Conservation (phyloP, 148 eudicot genomes). For the Suaeda aralocaspica region DNA sequence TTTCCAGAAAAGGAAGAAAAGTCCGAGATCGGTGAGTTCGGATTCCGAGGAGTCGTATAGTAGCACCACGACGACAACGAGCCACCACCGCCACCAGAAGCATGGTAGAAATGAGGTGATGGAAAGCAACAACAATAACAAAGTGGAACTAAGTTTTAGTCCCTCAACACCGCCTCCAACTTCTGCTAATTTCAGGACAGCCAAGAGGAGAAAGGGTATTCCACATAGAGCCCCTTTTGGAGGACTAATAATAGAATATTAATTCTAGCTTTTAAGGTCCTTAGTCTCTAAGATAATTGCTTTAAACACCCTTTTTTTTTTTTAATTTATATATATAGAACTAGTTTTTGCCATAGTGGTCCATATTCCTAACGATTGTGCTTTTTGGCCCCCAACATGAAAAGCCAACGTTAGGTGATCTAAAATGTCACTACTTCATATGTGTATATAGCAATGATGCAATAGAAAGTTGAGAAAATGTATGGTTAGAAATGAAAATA, state of each 20-base stretch:
- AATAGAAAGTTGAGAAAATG: constrained; percentile 31
- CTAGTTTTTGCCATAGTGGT: constrained; percentile 23
- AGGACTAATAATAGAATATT: constrained; percentile 46
- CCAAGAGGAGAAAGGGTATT: constrained; percentile 90
- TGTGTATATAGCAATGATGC: constrained; percentile 30
- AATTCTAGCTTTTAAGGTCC: constrained; percentile 21
- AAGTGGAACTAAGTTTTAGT: constrained; percentile 44
- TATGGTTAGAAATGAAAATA: constrained; percentile 20
- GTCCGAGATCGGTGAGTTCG: constrained; percentile 9
- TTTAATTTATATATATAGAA: constrained; percentile 6
- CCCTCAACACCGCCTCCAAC: constrained; percentile 90
- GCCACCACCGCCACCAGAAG: not conserved
- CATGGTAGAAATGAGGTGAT: constrained; percentile 21
- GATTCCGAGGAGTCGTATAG: constrained; percentile 72
- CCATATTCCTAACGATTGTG: constrained; percentile 24
- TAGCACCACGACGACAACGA: constrained; percentile 36
- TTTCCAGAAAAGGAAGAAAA: constrained; percentile 40
- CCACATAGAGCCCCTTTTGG: constrained; percentile 91
- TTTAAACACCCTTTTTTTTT: constrained; percentile 9
- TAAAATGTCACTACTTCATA: not conserved
- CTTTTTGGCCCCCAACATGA: constrained; percentile 24
- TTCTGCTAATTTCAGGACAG: constrained; percentile 39
- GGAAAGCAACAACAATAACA: constrained; percentile 30
- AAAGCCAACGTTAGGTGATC: constrained; percentile 24
- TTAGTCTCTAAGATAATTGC: constrained; percentile 23